These are phyloP conservation scores for Karstenula rhodostoma DNA, from an alignment of 2,329 filamentous ascomycete species.

Conservation along the genomic window DNA sequence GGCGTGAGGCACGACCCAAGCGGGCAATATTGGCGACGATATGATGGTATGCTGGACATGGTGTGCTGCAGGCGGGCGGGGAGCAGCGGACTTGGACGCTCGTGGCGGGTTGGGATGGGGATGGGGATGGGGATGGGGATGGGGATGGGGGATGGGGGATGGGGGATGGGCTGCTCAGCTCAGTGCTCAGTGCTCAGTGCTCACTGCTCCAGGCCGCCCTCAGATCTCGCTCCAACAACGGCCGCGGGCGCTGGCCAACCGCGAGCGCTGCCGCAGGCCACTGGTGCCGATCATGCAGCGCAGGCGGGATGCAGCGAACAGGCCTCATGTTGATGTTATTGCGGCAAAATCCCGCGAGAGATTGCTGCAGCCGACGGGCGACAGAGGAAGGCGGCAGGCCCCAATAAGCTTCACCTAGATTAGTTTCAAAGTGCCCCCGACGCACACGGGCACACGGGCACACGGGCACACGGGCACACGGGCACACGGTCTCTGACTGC, in stretches of 20 bases:
- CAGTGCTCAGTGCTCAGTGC: too few relatives aligned
- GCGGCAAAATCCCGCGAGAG: slow-evolving; percentile 41
- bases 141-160: too few relatives aligned
- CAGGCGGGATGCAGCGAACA: slow-evolving; percentile 44
- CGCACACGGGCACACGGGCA: too few relatives aligned
- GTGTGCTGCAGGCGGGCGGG: slow-evolving; percentile 15
- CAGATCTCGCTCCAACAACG: slow-evolving; percentile 31
- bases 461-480: too few relatives aligned
- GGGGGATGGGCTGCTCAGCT: slow-evolving; percentile 19
- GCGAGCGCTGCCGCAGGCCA: slow-evolving; percentile 38
- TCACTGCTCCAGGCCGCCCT: too few relatives aligned
- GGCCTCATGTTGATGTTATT: slow-evolving; percentile 46
- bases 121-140: too few relatives aligned
- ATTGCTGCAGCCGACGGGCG: slow-evolving; percentile 43
- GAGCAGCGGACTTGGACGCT: slow-evolving; percentile 24
- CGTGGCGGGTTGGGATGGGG: slow-evolving; percentile 18
- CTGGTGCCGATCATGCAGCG: slow-evolving; percentile 48
- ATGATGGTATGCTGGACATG: slow-evolving; percentile 7
- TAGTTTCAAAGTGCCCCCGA: slow-evolving; percentile 44
- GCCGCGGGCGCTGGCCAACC: slow-evolving; percentile 34
- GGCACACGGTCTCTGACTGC: slow-evolving; percentile 37
- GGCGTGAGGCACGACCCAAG: slow-evolving; percentile 18
- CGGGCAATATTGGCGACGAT: slow-evolving; percentile 21
- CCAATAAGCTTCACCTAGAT: slow-evolving; percentile 47
- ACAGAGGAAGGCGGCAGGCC: slow-evolving; percentile 26